A percentile compares a stretch with the other conserved stretches of the same genome.
Evolutionary conservation across 164 flowering plant species (phyloP).

Genomic region (Nymphaea thermarum): DNA sequence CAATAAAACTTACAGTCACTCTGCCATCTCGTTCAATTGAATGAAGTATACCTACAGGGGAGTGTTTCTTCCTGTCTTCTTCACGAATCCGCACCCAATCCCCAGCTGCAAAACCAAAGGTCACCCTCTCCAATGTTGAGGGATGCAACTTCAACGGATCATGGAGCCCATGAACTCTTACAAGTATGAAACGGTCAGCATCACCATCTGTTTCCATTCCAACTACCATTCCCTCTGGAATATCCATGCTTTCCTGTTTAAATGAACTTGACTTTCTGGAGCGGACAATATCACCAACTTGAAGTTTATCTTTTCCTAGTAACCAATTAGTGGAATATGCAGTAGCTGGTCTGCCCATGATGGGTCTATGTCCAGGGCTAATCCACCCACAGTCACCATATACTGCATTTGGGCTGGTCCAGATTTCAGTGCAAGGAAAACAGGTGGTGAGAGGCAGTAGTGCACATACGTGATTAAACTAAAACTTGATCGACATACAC

Average conservation of each 20-base stretch:
- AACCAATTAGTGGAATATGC: constrained; percentile 62
- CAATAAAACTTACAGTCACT: constrained; percentile 59
- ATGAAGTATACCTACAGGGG: constrained; percentile 80
- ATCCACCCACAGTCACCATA: constrained; percentile 31
- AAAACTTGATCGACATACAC: too few relatives aligned
- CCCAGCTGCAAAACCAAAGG: constrained; percentile 70
- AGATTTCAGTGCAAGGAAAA: constrained; percentile 10
- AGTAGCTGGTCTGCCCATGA: not conserved
- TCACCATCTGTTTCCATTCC: constrained; percentile 47
- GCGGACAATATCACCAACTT: constrained; percentile 72
- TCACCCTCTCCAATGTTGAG: constrained; percentile 66
- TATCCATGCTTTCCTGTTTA: constrained; percentile 58
- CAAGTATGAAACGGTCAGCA: constrained; percentile 47
- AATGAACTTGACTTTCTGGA: constrained; percentile 65
- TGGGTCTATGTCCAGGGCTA: constrained; percentile 19
- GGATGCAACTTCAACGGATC: constrained; percentile 63
- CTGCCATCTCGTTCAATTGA: constrained; percentile 57
- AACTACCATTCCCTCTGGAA: constrained; percentile 75
- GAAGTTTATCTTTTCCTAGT: constrained; percentile 64
- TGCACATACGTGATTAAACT: not conserved
- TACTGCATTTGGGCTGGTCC: constrained; percentile 53
- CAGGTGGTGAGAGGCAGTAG: not conserved
- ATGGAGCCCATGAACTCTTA: constrained; percentile 74
- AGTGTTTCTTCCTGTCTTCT: constrained; percentile 52
- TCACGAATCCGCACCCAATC: constrained; percentile 79